Base-by-base conservation (phyloP, 495 filamentous ascomycete genomes). In the Annulohypoxylon nitens region DNA sequence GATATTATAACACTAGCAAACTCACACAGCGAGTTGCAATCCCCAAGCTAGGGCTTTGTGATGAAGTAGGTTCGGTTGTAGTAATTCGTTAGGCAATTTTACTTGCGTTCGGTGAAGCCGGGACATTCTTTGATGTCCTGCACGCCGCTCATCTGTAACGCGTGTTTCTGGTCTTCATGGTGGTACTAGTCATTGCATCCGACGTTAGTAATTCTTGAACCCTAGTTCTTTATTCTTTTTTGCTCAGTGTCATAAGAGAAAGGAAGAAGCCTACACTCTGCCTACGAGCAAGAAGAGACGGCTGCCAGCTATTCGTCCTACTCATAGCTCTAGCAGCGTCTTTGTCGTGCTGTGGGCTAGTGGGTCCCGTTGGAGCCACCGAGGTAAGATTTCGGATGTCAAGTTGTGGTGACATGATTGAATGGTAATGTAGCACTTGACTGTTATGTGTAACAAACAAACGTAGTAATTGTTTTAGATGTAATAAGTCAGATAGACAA, bases 121-220 rank as follows among this genome's bases (percentile, higher is more conserved):
- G 67, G 65, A 18, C 55, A 70, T 7, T 58, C 64, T 59, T 70
- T 33, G 51, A 70, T 20, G 45, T 76, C 51, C 33, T 30, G 63
- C 11, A 76, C 60, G 65, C 67, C 69, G 43, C 67, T 74, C 78
- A 83, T 80, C 68, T 81, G 79, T 64, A 82, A 43, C 33, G 67
- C 64, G 70, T 84, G 82, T 73, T 85, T 84, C 55, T 81, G 78
- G 73, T 87, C 86, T 69, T 88, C 80, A 18, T 71, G 60, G 51
- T 78, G 78, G 76, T 80, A 88, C 72, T 75, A 53, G 30, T 51
- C 4, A 16, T 37, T 50, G 25, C 11, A 58, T 54, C 1, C 7
- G 20, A 33, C 47, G 60, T 72, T 34, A 67, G 58, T 36, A 53
- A 48, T 39, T 33, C 20, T 62, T 36, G 30, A 51, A 33, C 2